Base-by-base conservation (phyloP, 192 early-diverging fungal genomes). In the Coemansia sp. region DNA sequence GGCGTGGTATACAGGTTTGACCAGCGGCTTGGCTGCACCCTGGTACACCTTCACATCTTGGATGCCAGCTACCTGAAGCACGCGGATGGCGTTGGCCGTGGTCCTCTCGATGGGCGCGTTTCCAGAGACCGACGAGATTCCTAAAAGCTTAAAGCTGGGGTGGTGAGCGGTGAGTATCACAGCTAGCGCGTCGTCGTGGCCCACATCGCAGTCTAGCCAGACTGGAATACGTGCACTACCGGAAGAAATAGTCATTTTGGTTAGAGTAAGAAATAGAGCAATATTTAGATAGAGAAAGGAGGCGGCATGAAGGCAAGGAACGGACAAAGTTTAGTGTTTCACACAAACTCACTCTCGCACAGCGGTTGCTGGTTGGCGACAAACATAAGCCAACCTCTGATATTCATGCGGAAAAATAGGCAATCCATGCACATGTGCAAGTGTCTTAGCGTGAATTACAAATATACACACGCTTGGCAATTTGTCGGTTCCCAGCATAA, bases 201-300 rank as follows among this genome's bases (percentile, higher is more conserved):
- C 76, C 10, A 73, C 70, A 38, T 77, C 76, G 42, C 76, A 77
- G 67, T 77, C 76, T 10, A 77, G 66, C 76, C 76, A 77, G 11
- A 77, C 58, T 14, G 75, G 75, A 32, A 57, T 71, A 15, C 3
- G 51, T 7, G 10, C 51, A 8, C 27, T 12, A 27, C n/a, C 25
- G 27, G 51, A 29, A 55, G 4, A 11, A 55, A 31, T 15, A 55
- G 51, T 29, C 51, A 55, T 55, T 5, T 2, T 21, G 2, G 46
- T 21, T n/a, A 55, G 25, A 29, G 11, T 27, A 50, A 50, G 4
- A 66, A 34, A 23, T 36, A 29, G n/a, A 5, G 27, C 14, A 59
- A 25, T 2, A n/a, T 1, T 17, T 1, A 6, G 5, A 15, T 32
- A 39, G 55, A 36, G 21, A 39, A 59, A 44, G 10, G 14, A 42